Evolutionary conservation across 2,329 filamentous ascomycete genomes (phyloP), one percentile per base, ranked within the genome.

Genomic region (Fusarium tuaranense): DNA sequence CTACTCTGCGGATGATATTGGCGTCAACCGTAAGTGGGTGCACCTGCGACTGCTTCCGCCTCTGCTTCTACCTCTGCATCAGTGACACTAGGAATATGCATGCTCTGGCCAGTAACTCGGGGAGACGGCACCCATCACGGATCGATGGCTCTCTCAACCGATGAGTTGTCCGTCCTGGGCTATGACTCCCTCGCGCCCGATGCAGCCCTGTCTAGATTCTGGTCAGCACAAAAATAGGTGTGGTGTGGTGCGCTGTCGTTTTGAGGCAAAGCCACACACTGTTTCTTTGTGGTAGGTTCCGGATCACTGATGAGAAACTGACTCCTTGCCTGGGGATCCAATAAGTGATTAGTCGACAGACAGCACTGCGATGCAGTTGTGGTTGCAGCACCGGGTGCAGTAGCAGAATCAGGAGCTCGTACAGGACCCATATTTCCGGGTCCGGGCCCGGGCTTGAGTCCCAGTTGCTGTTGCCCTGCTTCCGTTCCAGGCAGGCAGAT

Each of bases 91-190:
- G 69, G 59, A 69, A 55, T 38, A 41, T 73, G 69, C 65, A 72
- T 69, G 61, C 59, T 63, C 30, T 51, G 30, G 38, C 48, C 57
- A 63, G 53, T 70, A 36, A 70, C 60, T 67, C 65, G 57, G 53
- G 58, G 48, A 67, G 41, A 57, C 51, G 65, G 55, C 55, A 62
- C 41, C 38, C 48, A 75, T 67, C 48, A 70, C 69, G 46, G 53
- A 53, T 65, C 38, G 65, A 51, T 59, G 27, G 48, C 36, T 18
- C 38, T n/a, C 48, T 64, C 51, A 59, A 64, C 60, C 32, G 65
- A 72, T 72, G 72, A 74, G 72, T 63, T 74, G 72, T 74, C 71
- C 62, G 72, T 74, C 72, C 62, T 58, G 30, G 38, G 44, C 18
- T 46, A 46, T 63, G 39, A 27, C 63, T 46, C 58, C 53, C 71